A percentile compares a stretch with the other conserved stretches of the same genome.
Evolutionary conservation across 176 grass and related monocot species (phyloP).

Genomic region (Triticum aestivum): IWGSC_CS_RefSeq_v2.1 NC_057797.1:324532054-324532553

Average conservation of each 20-base stretch:
- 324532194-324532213: conserved; percentile 49
- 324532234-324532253: conserved; percentile 58
- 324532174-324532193: conserved; percentile 80
- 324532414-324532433: conserved; percentile 47
- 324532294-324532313: conserved; percentile 71
- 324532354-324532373: conserved; percentile 89
- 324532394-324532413: conserved; percentile 58
- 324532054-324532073: conserved; percentile 81
- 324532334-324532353: conserved; percentile 70
- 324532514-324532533: conserved; percentile 58
- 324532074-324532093: conserved; percentile 90
- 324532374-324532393: conserved; percentile 90
- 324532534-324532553: conserved; percentile 65
- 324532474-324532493: conserved; percentile 85
- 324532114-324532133: conserved; percentile 94
- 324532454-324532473: conserved; percentile 65
- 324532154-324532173: conserved; percentile 74
- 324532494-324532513: conserved; percentile 73
- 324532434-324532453: conserved; percentile 68
- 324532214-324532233: conserved; percentile 56
- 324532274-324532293: conserved; percentile 65
- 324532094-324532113: conserved; percentile 88
- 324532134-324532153: conserved; percentile 75
- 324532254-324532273: conserved; percentile 73
- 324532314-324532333: conserved; percentile 87